A percentile compares a stretch with the other conserved stretches of the same genome.
phyloP scores from a whole-genome alignment of 1,284 basidiomycete genomes.

The Cystobasidium slooffiae region DNA sequence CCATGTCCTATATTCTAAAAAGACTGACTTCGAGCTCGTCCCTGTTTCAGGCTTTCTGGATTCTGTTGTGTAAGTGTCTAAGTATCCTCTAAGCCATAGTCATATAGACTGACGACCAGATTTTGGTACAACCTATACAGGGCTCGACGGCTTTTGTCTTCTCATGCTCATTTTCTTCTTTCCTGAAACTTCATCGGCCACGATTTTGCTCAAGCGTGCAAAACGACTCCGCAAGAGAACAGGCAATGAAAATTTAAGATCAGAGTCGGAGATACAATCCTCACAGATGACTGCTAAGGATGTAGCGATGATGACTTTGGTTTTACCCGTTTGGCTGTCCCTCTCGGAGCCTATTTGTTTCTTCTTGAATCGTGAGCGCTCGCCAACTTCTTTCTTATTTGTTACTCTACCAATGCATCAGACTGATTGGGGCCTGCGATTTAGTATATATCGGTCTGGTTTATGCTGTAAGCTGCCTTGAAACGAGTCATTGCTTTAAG shows the following conservation, averaged over 20 bases:
- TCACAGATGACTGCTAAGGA: slow-evolving; percentile 38
- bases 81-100: no score
- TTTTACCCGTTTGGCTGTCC: slow-evolving; percentile 37
- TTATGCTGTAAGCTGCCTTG: slow-evolving; percentile 21
- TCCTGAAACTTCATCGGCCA: slow-evolving; percentile 56
- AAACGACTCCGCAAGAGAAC: slow-evolving; percentile 56
- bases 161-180: slow-evolving; percentile 53
- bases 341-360: slow-evolving; percentile 43
- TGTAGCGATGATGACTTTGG: slow-evolving; percentile 39
- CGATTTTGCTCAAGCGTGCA: slow-evolving; percentile 57
- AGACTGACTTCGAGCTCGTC: neutral
- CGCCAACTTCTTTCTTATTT: neutral
- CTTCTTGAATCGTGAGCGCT: slow-evolving; percentile 27
- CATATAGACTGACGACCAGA: no score
- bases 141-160: slow-evolving; percentile 55
- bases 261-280: slow-evolving; percentile 51
- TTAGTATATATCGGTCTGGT: slow-evolving; percentile 41
- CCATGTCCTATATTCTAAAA: neutral
- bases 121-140: neutral
- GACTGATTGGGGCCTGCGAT: neutral
- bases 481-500: neutral
- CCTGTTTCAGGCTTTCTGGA: slow-evolving; percentile 35
- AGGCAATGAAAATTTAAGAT: slow-evolving; percentile 56
- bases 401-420: neutral
- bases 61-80: slow-evolving; percentile 21